Evolutionary conservation across 2,329 filamentous ascomycete genomes (phyloP).

Genomic region (Ophiocordyceps robertsii): DNA sequence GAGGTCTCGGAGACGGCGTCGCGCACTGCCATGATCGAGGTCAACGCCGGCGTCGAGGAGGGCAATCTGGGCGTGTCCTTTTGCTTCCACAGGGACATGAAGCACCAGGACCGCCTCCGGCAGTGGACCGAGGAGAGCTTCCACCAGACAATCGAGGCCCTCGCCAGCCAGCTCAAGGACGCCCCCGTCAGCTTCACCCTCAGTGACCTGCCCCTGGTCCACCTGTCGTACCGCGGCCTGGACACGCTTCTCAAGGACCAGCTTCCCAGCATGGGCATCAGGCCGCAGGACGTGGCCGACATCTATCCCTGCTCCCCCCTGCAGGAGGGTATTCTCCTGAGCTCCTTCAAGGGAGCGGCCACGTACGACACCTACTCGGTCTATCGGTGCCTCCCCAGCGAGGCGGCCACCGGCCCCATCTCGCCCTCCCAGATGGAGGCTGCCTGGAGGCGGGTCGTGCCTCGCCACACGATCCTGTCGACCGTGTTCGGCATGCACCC

Average conservation of each 20-base stretch:
- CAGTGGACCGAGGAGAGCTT: neutral
- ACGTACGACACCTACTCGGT: slow-evolving; percentile 8
- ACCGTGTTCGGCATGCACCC: slow-evolving; percentile 3
- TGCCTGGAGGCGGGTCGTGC: slow-evolving; percentile 4
- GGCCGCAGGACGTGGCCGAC: slow-evolving; percentile 2
- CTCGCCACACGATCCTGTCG: slow-evolving; percentile 1
- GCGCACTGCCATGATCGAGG: slow-evolving; percentile 1
- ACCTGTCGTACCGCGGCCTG: slow-evolving; percentile 1
- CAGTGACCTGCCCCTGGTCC: slow-evolving; percentile 19
- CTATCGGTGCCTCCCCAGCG: slow-evolving; percentile 4
- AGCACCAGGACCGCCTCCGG: slow-evolving; percentile 1
- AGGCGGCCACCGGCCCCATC: neutral
- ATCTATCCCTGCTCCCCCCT: slow-evolving; percentile 22
- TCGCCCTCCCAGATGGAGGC: neutral
- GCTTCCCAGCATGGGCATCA: slow-evolving; percentile 1
- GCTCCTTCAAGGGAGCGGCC: slow-evolving; percentile 8
- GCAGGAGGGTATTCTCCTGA: slow-evolving; percentile 22
- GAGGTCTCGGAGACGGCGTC: slow-evolving; percentile 1
- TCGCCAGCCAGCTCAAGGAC: neutral
- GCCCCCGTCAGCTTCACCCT: slow-evolving; percentile 9
- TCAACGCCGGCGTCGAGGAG: slow-evolving; percentile 3
- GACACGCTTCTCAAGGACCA: neutral
- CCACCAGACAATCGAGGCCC: neutral
- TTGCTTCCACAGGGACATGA: slow-evolving; percentile 2
- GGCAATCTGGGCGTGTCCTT: slow-evolving; percentile 1